phyloP scores from a whole-genome alignment of 768 basidiomycete species.

The Leccinum aurantiacum region DNA sequence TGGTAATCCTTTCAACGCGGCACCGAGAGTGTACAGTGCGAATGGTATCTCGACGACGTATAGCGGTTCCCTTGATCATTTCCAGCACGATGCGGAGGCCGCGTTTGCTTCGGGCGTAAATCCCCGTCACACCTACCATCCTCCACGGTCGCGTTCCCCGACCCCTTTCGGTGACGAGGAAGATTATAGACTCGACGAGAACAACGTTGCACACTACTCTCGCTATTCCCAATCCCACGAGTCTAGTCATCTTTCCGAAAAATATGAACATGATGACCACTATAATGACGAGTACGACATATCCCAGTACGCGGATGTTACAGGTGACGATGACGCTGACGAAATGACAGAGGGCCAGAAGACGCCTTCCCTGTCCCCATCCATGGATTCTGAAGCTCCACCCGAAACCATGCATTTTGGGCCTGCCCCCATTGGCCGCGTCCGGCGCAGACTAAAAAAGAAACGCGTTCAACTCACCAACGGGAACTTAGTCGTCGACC shows the following conservation, averaged over 20 bases:
- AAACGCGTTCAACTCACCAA: constrained; percentile 82
- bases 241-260: constrained; percentile 24
- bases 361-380: constrained; percentile 25
- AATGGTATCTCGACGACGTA: constrained; percentile 37
- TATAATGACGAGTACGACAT: constrained; percentile 31
- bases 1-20: constrained; percentile 28
- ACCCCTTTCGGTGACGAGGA: constrained; percentile 75
- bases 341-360: constrained; percentile 25
- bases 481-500: constrained; percentile 85
- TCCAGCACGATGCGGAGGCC: constrained; percentile 63
- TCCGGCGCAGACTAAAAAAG: constrained; percentile 72
- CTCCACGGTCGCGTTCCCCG: constrained; percentile 70
- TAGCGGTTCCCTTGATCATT: constrained; percentile 49
- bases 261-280: constrained; percentile 15
- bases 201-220: constrained; percentile 57
- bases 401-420: constrained; percentile 81
- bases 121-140: constrained; percentile 46
- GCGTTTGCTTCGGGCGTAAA: constrained; percentile 67
- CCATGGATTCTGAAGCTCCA: constrained; percentile 50
- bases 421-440: constrained; percentile 80
- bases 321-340: constrained; percentile 19
- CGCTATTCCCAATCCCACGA: constrained; percentile 34
- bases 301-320: constrained; percentile 30
- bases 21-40: constrained; percentile 3
- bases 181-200: constrained; percentile 59